phyloP scores from a whole-genome alignment of 768 basidiomycete species.

The Phaffia australis region DNA sequence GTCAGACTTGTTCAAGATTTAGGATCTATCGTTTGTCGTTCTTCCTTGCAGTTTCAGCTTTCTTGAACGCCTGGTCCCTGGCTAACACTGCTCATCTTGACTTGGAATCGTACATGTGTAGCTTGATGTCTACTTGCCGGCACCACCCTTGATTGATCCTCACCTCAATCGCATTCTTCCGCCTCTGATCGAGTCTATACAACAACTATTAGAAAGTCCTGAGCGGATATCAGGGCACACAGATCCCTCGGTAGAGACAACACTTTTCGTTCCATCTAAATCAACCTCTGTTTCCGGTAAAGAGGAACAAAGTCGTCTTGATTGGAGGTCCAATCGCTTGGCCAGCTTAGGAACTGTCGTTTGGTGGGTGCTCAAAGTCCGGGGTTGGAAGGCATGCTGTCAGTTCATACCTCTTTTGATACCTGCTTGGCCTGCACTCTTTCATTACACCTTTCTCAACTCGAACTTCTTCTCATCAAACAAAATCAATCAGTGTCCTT shows the following conservation, averaged over 20 bases:
- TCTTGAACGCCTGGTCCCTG: neutral
- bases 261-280: neutral
- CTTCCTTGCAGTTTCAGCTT: neutral
- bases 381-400: constrained; percentile 89
- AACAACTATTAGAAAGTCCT: neutral
- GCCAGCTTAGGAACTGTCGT: constrained; percentile 46
- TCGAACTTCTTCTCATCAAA: neutral
- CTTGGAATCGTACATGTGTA: constrained; percentile 33
- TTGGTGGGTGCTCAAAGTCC: constrained; percentile 71
- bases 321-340: constrained; percentile 45
- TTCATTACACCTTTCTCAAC: constrained; percentile 4
- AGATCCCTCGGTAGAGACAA: constrained; percentile 34
- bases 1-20: constrained; percentile 30
- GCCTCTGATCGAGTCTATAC: constrained; percentile 57
- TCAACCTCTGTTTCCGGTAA: neutral
- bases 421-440: constrained; percentile 2
- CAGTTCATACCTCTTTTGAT: constrained; percentile 36
- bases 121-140: constrained; percentile 86
- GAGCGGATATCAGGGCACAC: constrained; percentile 44
- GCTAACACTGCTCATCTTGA: neutral
- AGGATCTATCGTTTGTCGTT: constrained; percentile 34
- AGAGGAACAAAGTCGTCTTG: constrained; percentile 33
- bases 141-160: constrained; percentile 84
- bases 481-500: constrained; percentile 54
- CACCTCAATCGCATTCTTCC: constrained; percentile 65